Percentiles rank a stretch among this genome's conserved stretches.
Evolutionary conservation across 75 land plant species (phyloP).

Genomic region (Ceratopteris richardii): DNA sequence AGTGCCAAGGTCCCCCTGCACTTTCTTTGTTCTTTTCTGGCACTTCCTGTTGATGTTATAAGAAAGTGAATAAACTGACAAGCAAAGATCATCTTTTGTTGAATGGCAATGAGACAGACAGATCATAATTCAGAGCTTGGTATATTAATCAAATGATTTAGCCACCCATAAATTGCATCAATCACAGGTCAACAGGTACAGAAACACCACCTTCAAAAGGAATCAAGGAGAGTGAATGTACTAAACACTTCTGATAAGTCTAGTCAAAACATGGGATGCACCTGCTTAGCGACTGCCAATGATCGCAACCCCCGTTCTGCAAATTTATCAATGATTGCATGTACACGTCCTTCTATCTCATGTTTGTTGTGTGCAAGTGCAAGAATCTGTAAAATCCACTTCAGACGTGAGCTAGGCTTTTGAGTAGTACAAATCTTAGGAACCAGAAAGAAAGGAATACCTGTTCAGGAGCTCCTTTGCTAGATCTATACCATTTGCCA

Average conservation of each 20-base stretch:
- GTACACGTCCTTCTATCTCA: conserved; percentile 33
- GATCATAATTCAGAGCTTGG: not conserved
- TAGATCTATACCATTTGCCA: conserved; percentile 63
- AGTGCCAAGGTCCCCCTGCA: conserved; percentile 55
- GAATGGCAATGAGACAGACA: not conserved
- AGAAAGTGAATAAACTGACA: not conserved
- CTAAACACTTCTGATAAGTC: no score
- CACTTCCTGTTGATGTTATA: conserved; percentile 30
- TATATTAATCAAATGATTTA: no score
- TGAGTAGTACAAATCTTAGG: not conserved
- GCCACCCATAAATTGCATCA: no score
- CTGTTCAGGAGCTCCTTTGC: conserved; percentile 93
- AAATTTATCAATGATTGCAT: no score
- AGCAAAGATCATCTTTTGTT: not conserved
- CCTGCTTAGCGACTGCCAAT: conserved; percentile 57
- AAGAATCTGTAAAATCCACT: conserved; percentile 46
- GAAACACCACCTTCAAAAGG: no score
- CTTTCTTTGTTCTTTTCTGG: conserved; percentile 68
- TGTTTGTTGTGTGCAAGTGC: conserved; percentile 41
- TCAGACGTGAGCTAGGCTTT: not conserved
- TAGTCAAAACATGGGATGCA: no score
- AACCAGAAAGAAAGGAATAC: no score
- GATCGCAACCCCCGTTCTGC: conserved; percentile 66
- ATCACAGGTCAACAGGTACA: no score
- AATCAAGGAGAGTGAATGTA: no score